Base-by-base conservation (phyloP, 1,139 yeast species). In the Taphrina sp. region DNA sequence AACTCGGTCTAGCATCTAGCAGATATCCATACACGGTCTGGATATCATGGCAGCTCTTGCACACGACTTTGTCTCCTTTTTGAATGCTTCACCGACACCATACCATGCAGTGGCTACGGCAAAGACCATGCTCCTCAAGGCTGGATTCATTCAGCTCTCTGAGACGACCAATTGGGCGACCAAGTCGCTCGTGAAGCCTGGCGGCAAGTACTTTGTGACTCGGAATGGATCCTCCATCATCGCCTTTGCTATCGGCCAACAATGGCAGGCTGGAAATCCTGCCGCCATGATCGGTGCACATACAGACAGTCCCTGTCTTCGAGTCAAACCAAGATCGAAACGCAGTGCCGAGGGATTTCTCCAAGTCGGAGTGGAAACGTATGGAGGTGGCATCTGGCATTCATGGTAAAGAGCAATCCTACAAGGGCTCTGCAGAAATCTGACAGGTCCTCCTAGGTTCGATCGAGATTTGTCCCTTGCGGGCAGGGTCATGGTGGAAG, bases 361-460 rank as follows among this genome's bases (percentile, higher is more conserved):
- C 61, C 96, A 90, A 69, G 82, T 92, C 20, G 97, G 96, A 36
- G 95, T 92, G 3, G 98, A 92, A 69, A 81, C 83, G 52, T 92
- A 92, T 65, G 98, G 98, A 49, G 98, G 98, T 28, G 90, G 96
- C 52, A 81, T 90, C 58, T 95, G 96, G 79, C 94, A 84, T 65
- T 75, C 83, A 16, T 80, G 84, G 83, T n/a, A 34, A 34, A 12
- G 5, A 5, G 16, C 12, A 14, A 5, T 17, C 3, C 3, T n/a
- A 12, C n/a, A 10, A 8, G 23, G 12, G 7, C 17, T 16, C 34
- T 58, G 59, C 57, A 74, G 71, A 53, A 73, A 82, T 2, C 80
- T 83, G 83, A 34, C 37, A 8, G 14, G 14, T 17, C 8, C 5
- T n/a, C 7, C 19, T n/a, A 34, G 37, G 37, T 92, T 92, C 67